Base-by-base conservation (phyloP, 2,329 filamentous ascomycete genomes). In the Aspergillus terreus region DNA sequence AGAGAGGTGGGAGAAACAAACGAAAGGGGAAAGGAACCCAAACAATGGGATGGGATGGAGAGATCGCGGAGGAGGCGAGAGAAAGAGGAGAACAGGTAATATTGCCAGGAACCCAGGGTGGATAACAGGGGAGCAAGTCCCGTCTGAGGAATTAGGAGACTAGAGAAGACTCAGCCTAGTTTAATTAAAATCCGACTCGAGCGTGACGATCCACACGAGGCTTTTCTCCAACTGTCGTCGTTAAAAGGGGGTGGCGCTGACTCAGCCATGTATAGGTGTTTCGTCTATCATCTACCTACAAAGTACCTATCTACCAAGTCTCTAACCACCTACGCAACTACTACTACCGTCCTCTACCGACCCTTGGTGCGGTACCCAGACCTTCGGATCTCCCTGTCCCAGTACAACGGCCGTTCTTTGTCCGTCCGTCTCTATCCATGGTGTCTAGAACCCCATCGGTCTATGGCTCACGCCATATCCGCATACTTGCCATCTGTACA, bases 161-260 rank as follows among this genome's bases (percentile, higher is more conserved):
- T 38, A 38, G 15, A n/a, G 14, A 17, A 38, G 27, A 38, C 14
- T n/a, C 35, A 17, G 35, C 15, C 17, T 45, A 47, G 41, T 52
- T 49, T 48, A 49, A 52, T 49, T 52, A 50, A 51, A 50, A 50
- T 54, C 52, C 55, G 55, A 54, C 56, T 42, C 46, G 44, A 52
- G 23, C 33, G 19, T 45, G 30, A 53, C 49, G 57, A 59, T 60
- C 58, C 58, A 59, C 59, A 61, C 47, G 51, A 54, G 35, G 35
- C 35, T 38, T 38, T 11, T n/a, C 35, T 38, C 14, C 35, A 38
- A 38, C 6, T n/a, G 12, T 38, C 12, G 35, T 11, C 12, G 65
- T 63, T 63, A 71, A 71, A 71, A 70, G 68, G 68, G 68, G 68
- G 60, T 69, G 54, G 10, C 41, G 40, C 60, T 67, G 67, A 71